phyloP scores from a whole-genome alignment of 768 basidiomycete species.

The Russula sp. region DNA sequence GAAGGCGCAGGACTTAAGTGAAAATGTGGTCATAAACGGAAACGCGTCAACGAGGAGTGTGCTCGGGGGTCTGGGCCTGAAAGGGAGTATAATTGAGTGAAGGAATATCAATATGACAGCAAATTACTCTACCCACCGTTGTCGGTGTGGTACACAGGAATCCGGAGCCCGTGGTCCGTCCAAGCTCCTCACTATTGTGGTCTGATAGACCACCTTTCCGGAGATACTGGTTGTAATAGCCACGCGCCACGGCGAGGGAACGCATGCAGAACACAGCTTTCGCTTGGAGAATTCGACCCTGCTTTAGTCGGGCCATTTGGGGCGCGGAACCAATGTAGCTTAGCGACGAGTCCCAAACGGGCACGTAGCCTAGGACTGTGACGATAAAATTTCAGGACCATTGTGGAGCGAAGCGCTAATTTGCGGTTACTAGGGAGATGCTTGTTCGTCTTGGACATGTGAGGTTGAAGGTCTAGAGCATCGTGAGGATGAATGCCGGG shows the following conservation, averaged over 20 bases:
- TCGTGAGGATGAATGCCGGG: too few relatives aligned
- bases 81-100: constrained; percentile 22
- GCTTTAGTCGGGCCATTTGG: too few relatives aligned
- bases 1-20: constrained; percentile 82
- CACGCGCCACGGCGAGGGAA: too few relatives aligned
- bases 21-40: constrained; percentile 94
- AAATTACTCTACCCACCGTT: constrained; percentile 58
- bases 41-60: constrained; percentile 67
- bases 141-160: constrained; percentile 91
- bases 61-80: constrained; percentile 82
- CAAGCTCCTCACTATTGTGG: constrained; percentile 68
- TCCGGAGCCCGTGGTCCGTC: constrained; percentile 70
- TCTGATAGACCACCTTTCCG: too few relatives aligned
- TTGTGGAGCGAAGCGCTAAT: too few relatives aligned
- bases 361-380: too few relatives aligned
- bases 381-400: too few relatives aligned
- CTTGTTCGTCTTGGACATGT: constrained; percentile 83
- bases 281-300: too few relatives aligned
- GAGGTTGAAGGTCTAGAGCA: constrained; percentile 74
- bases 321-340: too few relatives aligned
- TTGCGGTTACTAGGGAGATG: constrained; percentile 74
- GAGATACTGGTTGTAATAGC: too few relatives aligned
- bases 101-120: constrained; percentile 19
- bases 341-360: too few relatives aligned
- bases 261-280: too few relatives aligned